Base-by-base conservation (phyloP, 2,329 filamentous ascomycete genomes). In the Fusarium ramigenum region DNA sequence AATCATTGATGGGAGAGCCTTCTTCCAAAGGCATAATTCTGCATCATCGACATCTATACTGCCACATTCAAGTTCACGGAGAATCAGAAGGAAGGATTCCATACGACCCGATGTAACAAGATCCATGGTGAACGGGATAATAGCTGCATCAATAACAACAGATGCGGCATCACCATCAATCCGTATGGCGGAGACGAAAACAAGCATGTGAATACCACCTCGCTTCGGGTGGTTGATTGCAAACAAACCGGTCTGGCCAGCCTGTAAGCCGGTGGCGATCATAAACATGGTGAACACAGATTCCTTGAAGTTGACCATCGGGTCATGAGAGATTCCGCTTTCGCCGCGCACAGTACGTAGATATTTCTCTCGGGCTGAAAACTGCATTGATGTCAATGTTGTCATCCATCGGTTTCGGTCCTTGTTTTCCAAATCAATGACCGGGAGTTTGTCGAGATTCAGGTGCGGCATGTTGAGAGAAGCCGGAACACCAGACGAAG, bases 1-100 rank as follows among this genome's bases (percentile, higher is more conserved):
- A 3, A 78, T 85, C 53, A 86, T 68, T 0, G 83, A 80, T 1
- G 86, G 85, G 7, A 88, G 75, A 3, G 78, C 61, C 42, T 78
- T 81, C 73, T 87, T 87, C 87, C 86, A 88, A 15, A 87, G 79
- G 3, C 86, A 79, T 6, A 94, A 81, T 42, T 93, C 92, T n/a
- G 84, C 86, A 16, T 89, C 87, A 34, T 86, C 80, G 9, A 87
- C 82, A 25, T 84, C 79, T 15, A 87, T 79, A 16, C 77, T 80
- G 70, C 80, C 80, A 60, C 82, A 79, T 50, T 84, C 80, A 1
- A 85, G 76, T 15, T 78, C 77, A 19, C 80, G 78, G 2, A 84
- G 68, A 4, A 84, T 42, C 7, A 83, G 69, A 7, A 87, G 77
- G 70, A 87, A 86, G 1, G 77, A 68, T 23, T 82, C 78, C 21